Evolutionary conservation across 1,284 basidiomycete genomes (phyloP).

Genomic region (Trichosporon sp.): DNA sequence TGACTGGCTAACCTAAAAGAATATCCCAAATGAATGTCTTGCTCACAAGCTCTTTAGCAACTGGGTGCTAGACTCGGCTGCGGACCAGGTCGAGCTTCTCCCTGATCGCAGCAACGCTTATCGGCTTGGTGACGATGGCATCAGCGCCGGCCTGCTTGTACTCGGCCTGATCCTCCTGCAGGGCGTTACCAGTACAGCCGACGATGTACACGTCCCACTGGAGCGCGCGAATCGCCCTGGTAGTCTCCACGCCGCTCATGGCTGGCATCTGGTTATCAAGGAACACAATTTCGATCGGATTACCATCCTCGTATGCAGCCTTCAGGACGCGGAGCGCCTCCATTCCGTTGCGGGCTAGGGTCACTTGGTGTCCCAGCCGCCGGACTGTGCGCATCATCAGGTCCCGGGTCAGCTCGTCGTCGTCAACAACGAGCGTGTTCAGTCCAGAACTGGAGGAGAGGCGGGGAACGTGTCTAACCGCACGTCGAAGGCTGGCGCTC

Average conservation of each 20-base stretch:
- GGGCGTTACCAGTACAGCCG: conserved; percentile 67
- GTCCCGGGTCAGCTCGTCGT: conserved; percentile 67
- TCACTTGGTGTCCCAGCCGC: conserved; percentile 75
- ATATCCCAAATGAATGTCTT: neutral
- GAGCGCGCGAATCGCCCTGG: conserved; percentile 67
- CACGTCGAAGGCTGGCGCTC: neutral
- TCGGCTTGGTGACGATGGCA: conserved; percentile 50
- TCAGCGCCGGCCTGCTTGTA: conserved; percentile 77
- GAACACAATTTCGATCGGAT: conserved; percentile 27
- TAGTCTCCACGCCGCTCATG: conserved; percentile 73
- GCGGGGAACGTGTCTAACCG: conserved; percentile 30
- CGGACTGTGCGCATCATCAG: conserved; percentile 80
- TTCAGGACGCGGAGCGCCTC: conserved; percentile 69
- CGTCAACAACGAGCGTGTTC: conserved; percentile 43
- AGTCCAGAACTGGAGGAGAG: neutral
- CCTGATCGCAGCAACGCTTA: conserved; percentile 49
- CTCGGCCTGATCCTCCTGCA: conserved; percentile 67
- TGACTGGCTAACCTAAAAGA: neutral
- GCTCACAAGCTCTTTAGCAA: no score
- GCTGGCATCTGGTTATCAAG: conserved; percentile 62
- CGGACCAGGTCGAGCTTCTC: conserved; percentile 48
- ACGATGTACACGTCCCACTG: conserved; percentile 74
- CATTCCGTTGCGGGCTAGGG: conserved; percentile 83
- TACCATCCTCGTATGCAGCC: conserved; percentile 19
- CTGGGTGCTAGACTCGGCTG: neutral